Evolutionary conservation across 345 rosid genomes (phyloP), one percentile per base, ranked within the genome.

Genomic region (Diplotaxis tenuifolia): DNA sequence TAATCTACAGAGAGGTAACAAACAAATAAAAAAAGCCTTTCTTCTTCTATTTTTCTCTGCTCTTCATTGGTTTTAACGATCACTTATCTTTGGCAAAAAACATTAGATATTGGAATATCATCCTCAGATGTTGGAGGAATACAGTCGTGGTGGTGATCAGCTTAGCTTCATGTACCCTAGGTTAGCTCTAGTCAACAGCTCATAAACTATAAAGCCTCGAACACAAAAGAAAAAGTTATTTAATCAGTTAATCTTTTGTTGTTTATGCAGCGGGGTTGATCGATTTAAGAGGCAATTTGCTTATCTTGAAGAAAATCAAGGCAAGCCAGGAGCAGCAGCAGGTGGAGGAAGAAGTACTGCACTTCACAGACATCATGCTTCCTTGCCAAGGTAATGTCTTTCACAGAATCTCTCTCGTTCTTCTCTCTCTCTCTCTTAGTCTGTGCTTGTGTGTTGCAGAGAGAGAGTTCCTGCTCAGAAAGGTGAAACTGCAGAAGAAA

Each of bases 111-210:
- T 93, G 71, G 98, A 93, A 77, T 93, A 93, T 79, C 98, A 93
- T 85, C 98, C 97, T 23, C 94, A 89, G 74, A 91, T 93, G 98
- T 84, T 93, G 64, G 87, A 88, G 76, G 98, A 91, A 79, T 86
- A 93, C 65, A 70, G n/a, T 57, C 66, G 65, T 20, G 71, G 77
- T 65, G 71, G 77, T 64, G 68, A 64, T 42, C 68, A 64, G 34
- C 68, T 92, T 58, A 92, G 97, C 84, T 92, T 95, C 84, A 83
- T 95, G 97, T 95, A 88, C 76, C 99, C 97, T 54, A 95, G 99
- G 99, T 85, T 54, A 49, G 85, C 74, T 36, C 42, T 62, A 42
- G 31, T 23, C 36, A 68, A 78, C 68, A 27, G 20, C 36, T 56
- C 9, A 63, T 15, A 29, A 29, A 42, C 65, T n/a, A 40, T 10